phyloP scores from a whole-genome alignment of 139 green algal genomes.

The Deuterostichococcus epilithicus region DNA sequence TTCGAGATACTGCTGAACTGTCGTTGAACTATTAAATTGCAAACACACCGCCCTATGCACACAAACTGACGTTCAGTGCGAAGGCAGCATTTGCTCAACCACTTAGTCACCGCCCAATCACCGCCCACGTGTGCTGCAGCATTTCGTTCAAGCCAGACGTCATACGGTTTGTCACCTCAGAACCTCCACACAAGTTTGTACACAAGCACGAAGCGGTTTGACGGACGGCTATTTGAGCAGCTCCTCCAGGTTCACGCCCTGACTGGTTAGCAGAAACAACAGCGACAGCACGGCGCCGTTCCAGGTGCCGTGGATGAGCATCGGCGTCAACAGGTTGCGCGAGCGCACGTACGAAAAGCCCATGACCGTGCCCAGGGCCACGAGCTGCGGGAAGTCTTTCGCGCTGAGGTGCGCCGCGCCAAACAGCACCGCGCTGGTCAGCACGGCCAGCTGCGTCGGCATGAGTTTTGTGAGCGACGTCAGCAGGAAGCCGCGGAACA shows the following conservation, averaged over 20 bases:
- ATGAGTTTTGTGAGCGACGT: conserved; percentile 69
- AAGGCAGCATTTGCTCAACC: no score
- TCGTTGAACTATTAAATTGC: no score
- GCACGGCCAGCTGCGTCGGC: conserved; percentile 59
- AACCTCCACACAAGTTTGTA: no score
- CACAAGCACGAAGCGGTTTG: no score
- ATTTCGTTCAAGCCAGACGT: no score
- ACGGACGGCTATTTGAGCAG: no score
- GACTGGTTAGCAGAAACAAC: conserved; percentile 55
- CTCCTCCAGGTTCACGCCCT: conserved; percentile 65
- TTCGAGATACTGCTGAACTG: no score
- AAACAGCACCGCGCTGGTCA: conserved; percentile 58
- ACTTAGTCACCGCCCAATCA: no score
- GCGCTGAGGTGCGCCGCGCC: conserved; percentile 68
- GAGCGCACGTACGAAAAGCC: conserved; percentile 70
- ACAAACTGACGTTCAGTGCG: no score
- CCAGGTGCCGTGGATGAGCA: conserved; percentile 85
- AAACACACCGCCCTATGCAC: no score
- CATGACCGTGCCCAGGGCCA: conserved; percentile 70
- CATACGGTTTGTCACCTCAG: no score
- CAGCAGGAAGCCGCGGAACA: conserved; percentile 90
- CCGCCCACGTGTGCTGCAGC: no score
- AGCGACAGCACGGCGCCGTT: conserved; percentile 73
- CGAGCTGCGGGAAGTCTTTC: conserved; percentile 73
- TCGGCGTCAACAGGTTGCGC: conserved; percentile 84